phyloP scores from a whole-genome alignment of 2,329 filamentous ascomycete species.

The Ophiocordyceps camponoti-leonardi region DNA sequence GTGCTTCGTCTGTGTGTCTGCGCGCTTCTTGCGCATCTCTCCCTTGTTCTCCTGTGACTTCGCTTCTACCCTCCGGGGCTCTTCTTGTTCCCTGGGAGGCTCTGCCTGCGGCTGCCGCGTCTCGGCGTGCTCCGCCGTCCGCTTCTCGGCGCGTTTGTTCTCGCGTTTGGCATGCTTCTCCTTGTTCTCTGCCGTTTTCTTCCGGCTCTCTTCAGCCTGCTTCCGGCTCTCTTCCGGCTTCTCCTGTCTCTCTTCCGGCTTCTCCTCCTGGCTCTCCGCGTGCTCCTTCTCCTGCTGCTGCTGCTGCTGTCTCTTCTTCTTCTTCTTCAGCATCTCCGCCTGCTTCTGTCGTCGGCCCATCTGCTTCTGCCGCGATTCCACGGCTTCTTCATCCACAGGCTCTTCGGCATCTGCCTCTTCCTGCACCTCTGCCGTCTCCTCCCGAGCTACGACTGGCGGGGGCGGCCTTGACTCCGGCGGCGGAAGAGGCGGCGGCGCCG shows the following conservation, averaged over 20 bases:
- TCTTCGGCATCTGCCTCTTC: slow-evolving; percentile 1
- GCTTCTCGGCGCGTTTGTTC: background rate
- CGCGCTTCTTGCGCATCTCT: background rate
- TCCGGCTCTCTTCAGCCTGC: slow-evolving; percentile 2
- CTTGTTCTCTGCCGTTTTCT: background rate
- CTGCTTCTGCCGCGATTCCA: background rate
- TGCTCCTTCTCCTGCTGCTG: too few species aligned
- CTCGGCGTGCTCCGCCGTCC: background rate
- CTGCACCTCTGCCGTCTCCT: background rate
- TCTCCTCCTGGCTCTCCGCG: slow-evolving; percentile 2
- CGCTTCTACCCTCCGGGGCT: too few species aligned
- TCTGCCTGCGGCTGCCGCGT: too few species aligned
- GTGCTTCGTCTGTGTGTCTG: background rate
- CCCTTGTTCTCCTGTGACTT: too few species aligned
- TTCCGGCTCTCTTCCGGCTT: background rate
- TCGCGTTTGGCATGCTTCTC: background rate
- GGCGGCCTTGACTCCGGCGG: background rate
- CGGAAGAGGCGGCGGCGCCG: slow-evolving; percentile 3
- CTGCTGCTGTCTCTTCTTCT: too few species aligned
- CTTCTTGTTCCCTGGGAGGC: too few species aligned
- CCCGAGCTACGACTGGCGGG: background rate
- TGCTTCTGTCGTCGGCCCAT: background rate
- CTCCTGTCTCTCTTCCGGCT: background rate
- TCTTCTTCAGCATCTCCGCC: background rate
- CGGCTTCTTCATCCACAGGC: background rate